phyloP scores from a whole-genome alignment of 2,329 filamentous ascomycete genomes.

The Sarocladium kiliense region DNA sequence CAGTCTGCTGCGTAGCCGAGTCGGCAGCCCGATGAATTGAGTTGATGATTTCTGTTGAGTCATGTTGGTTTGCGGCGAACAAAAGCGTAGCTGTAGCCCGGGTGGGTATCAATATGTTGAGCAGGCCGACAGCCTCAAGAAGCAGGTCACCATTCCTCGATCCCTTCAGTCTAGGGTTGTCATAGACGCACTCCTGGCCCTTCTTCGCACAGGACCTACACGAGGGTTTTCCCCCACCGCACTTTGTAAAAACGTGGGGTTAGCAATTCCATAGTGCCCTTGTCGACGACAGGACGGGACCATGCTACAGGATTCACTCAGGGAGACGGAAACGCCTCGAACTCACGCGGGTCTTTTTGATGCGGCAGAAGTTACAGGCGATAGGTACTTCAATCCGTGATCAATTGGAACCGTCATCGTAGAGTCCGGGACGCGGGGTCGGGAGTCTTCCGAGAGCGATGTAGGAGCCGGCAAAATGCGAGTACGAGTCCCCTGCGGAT shows the following conservation, averaged over 20 bases:
- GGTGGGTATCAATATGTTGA: background rate
- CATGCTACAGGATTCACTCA: background rate
- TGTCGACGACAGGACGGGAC: background rate
- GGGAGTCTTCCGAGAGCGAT: too few species aligned
- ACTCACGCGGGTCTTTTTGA: constrained; percentile 8
- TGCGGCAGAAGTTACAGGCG: constrained; percentile 6
- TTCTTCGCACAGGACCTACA: background rate
- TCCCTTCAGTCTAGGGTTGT: background rate
- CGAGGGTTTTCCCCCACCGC: constrained; percentile 3
- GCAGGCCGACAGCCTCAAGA: constrained; percentile 3
- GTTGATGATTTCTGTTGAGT: background rate
- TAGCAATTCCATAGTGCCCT: too few species aligned
- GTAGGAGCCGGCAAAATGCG: too few species aligned
- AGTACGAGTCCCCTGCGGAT: too few species aligned
- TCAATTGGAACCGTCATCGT: background rate
- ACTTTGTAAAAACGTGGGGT: background rate
- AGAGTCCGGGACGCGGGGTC: too few species aligned
- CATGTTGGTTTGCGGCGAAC: background rate
- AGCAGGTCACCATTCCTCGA: constrained; percentile 1
- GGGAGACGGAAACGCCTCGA: background rate
- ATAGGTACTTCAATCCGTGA: constrained; percentile 1
- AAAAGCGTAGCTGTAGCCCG: background rate
- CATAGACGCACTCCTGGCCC: background rate
- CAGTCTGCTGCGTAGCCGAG: background rate
- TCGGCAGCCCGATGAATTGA: background rate